Evolutionary conservation across 441 rosid species (phyloP).

Genomic region (Mallotus repandus): DNA sequence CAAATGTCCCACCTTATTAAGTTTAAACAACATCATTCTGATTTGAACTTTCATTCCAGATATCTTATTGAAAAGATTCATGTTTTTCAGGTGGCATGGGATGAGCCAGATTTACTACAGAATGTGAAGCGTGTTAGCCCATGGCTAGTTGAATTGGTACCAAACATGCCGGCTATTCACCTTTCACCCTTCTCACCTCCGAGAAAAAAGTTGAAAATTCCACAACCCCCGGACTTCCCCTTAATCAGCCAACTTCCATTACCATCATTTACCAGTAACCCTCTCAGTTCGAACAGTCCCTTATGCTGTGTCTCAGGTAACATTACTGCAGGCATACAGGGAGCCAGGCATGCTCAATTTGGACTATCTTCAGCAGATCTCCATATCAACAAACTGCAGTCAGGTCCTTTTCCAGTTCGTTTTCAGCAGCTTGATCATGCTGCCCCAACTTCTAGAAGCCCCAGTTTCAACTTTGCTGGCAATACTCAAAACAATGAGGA

Average conservation of each 20-base stretch:
- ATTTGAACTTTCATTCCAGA: conserved; percentile 8
- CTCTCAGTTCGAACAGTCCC: conserved; percentile 53
- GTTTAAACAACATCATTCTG: not conserved
- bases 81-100: conserved; percentile 83
- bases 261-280: conserved; percentile 66
- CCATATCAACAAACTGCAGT: conserved; percentile 60
- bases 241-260: conserved; percentile 50
- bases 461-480: conserved; percentile 32
- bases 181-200: conserved; percentile 75
- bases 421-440: conserved; percentile 36
- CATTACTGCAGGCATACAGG: conserved; percentile 99
- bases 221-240: conserved; percentile 60
- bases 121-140: conserved; percentile 92
- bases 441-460: conserved; percentile 29
- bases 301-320: conserved; percentile 66
- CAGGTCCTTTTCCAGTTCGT: conserved; percentile 42
- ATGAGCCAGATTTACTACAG: conserved; percentile 94
- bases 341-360: conserved; percentile 99
- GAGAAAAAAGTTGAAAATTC: conserved; percentile 77
- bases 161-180: conserved; percentile 67
- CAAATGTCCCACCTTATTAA: not conserved
- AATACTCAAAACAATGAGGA: conserved; percentile 38
- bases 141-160: conserved; percentile 89
- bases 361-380: conserved; percentile 68
- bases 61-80: not conserved